These are phyloP conservation scores for Helicocarpus griseus DNA, from an alignment of 2,329 filamentous ascomycete species.

Conservation along the genomic window DNA sequence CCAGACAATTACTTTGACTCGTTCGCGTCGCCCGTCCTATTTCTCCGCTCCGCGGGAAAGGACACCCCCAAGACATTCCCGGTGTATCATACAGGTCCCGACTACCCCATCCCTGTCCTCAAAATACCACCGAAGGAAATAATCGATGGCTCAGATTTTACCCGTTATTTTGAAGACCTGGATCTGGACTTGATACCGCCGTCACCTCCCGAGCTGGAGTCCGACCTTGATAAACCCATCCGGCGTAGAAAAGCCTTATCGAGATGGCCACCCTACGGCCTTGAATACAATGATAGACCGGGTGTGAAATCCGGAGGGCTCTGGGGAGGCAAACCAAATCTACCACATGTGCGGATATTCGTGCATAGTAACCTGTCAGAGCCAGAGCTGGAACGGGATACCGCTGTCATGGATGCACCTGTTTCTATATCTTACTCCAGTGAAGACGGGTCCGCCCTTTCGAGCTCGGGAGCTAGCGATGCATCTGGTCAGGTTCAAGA, in stretches of 20 bases:
- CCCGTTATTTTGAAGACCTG: neutral
- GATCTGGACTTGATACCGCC: constrained; percentile 2
- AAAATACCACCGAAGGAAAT: constrained; percentile 8
- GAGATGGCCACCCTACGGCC: constrained; percentile 30
- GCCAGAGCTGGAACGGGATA: neutral
- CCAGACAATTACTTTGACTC: constrained; percentile 34
- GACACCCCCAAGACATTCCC: constrained; percentile 28
- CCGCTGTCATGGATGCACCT: neutral
- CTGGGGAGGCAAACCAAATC: constrained; percentile 16
- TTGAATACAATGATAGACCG: constrained; percentile 24
- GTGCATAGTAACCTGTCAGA: constrained; percentile 6
- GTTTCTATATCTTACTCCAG: neutral
- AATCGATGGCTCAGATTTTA: constrained; percentile 1
- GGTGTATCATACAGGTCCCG: constrained; percentile 24
- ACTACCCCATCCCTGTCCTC: constrained; percentile 25
- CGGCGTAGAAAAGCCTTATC: constrained; percentile 29
- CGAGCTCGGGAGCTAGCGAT: neutral
- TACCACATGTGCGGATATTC: constrained; percentile 26
- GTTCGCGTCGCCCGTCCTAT: constrained; percentile 34
- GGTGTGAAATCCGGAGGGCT: constrained; percentile 9
- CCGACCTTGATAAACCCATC: constrained; percentile 7
- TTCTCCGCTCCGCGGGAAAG: constrained; percentile 32
- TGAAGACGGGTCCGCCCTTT: neutral
- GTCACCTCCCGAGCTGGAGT: neutral
- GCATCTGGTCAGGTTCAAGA: neutral